Evolutionary conservation across 495 filamentous ascomycete species (phyloP), one percentile per base, ranked within the genome.

Genomic region (Rusavskia elegans): DNA sequence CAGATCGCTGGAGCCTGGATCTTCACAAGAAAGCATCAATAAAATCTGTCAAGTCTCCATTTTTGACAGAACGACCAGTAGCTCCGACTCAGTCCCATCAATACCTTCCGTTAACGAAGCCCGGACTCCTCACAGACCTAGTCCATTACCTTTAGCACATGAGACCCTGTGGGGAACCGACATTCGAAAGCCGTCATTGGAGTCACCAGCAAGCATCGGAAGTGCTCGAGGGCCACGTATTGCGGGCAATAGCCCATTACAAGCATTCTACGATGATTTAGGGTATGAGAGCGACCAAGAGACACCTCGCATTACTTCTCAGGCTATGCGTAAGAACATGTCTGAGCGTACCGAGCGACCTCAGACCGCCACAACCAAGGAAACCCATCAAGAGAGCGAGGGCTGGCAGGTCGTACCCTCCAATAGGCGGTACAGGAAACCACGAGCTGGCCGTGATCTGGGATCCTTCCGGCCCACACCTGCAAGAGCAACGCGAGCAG

Each of bases 21-120:
- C 64, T 49, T 77, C 65, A 48, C 71, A 68, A 57, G 68, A 73
- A 45, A 71, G 64, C 37, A 62, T 72, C 13, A 70, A 66, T 3
- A 71, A 66, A 5, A 59, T 61, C 8, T 65, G 61, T 38, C 66
- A 79, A 37, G 71, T 75, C 3, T 87, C 84, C 0, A 80, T 88
- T 5, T 88, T 88, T 56, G 82, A 87, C 59, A 72, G 81, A 19
- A 77, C 80, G 1, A 85, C 79, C 52, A 84, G 80, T 61, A 74
- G 75, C 8, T 84, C 82, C 0, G 74, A 78, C 36, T 74, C 72
- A 7, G 68, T 66, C 5, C 61, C 64, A 8, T 69, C 67, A 0
- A 67, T 66, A 10, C 74, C 53, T 20, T 17, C 42, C 68, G 0
- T 63, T 65, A 1, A 52, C 61, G 14, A 56, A 32, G 36, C 27